phyloP scores from a whole-genome alignment of 805 yeast species.

The Lachancea kluyveri region DNA sequence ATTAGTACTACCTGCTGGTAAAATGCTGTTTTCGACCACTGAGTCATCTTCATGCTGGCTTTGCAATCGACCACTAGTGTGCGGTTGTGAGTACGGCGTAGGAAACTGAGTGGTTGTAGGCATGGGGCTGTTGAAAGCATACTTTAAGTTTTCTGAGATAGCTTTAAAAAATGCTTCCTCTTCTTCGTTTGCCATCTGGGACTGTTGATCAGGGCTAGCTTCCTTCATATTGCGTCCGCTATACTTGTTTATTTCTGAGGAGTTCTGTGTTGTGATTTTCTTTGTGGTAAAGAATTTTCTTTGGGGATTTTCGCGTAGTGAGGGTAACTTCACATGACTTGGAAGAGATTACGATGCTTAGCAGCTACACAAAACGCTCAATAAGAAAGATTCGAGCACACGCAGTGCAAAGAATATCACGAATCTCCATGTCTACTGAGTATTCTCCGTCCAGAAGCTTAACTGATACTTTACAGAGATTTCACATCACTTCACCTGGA shows the following conservation, averaged over 20 bases:
- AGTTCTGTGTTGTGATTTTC: no score
- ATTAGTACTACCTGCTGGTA: conserved; percentile 3
- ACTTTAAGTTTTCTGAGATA: conserved; percentile 24
- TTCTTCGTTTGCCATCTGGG: conserved; percentile 12
- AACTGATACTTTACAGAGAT: conserved; percentile 17
- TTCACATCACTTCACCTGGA: conserved; percentile 21
- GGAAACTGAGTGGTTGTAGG: conserved; percentile 30
- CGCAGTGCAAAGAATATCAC: no score
- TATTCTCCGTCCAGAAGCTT: conserved; percentile 7
- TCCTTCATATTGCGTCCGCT: no score
- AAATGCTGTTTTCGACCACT: conserved; percentile 22
- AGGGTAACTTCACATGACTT: conserved; percentile 3
- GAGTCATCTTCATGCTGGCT: no score
- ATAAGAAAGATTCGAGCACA: no score
- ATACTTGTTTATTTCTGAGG: no score
- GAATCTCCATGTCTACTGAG: conserved; percentile 6
- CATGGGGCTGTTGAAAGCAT: conserved; percentile 27
- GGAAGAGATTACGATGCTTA: no score
- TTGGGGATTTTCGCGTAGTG: conserved; percentile 6
- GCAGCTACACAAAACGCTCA: no score
- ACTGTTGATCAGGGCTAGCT: no score
- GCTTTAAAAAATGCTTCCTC: conserved; percentile 26
- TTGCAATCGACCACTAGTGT: conserved; percentile 11
- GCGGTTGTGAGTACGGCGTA: conserved; percentile 29
- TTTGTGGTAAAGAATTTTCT: no score